Base-by-base conservation (phyloP, 441 rosid genomes). In the Syzygium malaccense region DNA sequence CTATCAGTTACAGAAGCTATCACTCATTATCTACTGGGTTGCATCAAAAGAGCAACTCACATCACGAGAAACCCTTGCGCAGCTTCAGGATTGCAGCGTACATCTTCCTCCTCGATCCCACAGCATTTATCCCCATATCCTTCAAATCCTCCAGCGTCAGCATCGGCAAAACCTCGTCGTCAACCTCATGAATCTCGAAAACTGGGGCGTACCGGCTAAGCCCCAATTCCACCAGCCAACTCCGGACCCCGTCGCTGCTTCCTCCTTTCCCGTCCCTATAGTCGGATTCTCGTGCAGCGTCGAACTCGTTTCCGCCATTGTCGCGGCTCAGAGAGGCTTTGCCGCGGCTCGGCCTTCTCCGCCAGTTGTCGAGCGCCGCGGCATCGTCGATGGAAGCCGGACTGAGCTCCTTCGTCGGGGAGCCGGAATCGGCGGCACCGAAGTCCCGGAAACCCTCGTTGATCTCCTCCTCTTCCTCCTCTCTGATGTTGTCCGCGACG, bases 61-160 rank as follows among this genome's bases (percentile, higher is more conserved):
- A 75, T 95, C 93, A 96, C 7, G 98, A 97, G 89, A 97, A 95
- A 88, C 98, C 99, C 87, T 92, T 95, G 14, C 97, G 95, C 0
- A 97, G 99, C 95, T 96, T 97, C 93, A 95, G 98, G 60, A 97
- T 95, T 0, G 98, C 99, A 17, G 94, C 94, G 88, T 90, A 96
- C 98, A 97, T 93, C 95, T 97, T 97, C 93, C 99, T 96, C 87
- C 99, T 94, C 0, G 99, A 95, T 25, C 99, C 99, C 90, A 97
- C 99, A 13, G 99, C 99, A 92, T 91, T 97, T 51, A 97, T 96
- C 33, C 99, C 99, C 98, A 97, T 97, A 91, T 97, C 99, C 92
- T 97, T 97, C 92, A 97, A 95, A 94, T 97, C 99, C 93, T 96
- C 99, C 93, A 97, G 89, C 48, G 99, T 97, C 91, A 97, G 91